Evolutionary conservation across 139 green algal genomes (phyloP).

Genomic region (Micractinium conductrix): DNA sequence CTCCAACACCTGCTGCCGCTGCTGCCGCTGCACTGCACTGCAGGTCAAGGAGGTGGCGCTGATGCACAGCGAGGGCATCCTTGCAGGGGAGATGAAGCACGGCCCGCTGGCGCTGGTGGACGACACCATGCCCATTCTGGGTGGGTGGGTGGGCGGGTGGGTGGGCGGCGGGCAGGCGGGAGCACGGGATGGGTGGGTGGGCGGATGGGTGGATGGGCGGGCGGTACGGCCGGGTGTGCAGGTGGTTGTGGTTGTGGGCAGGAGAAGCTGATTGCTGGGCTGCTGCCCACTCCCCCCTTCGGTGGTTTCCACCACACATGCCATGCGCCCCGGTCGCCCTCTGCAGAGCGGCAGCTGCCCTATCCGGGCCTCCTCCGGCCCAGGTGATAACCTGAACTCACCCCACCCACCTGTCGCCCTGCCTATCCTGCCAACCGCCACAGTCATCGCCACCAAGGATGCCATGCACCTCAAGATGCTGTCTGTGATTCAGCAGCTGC

Average conservation of each 20-base stretch:
- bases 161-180: too few species aligned
- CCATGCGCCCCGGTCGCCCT: too few species aligned
- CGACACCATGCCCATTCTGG: conserved; percentile 89
- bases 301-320: background rate
- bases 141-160: background rate
- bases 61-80: conserved; percentile 97
- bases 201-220: too few species aligned
- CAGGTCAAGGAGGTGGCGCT: conserved; percentile 92
- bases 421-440: background rate
- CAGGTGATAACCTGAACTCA: too few species aligned
- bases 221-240: too few species aligned
- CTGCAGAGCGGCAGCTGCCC: too few species aligned
- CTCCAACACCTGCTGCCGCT: too few species aligned
- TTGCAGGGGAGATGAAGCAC: conserved; percentile 99
- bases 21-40: background rate
- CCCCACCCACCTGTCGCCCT: background rate
- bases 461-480: conserved; percentile 89
- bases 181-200: too few species aligned
- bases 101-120: conserved; percentile 96
- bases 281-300: background rate
- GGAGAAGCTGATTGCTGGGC: too few species aligned
- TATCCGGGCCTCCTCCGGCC: background rate
- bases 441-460: conserved; percentile 78
- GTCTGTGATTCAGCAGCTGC: conserved; percentile 86
- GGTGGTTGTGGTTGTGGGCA: too few species aligned